Evolutionary conservation across 2,329 filamentous ascomycete species (phyloP).

Genomic region (Polytolypa hystricis): DNA sequence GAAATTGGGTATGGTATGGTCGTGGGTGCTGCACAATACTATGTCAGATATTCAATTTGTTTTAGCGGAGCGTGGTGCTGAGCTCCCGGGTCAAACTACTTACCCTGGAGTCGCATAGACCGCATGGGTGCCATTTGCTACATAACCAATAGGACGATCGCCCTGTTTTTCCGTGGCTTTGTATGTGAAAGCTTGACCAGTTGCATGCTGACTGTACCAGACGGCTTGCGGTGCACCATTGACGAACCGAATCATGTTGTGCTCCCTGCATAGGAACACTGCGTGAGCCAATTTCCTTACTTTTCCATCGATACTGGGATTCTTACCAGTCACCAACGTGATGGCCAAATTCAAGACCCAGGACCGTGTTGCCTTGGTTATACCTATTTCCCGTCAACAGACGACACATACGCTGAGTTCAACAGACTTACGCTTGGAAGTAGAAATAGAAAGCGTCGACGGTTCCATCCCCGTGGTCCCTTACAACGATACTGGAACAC

Average conservation of each 20-base stretch:
- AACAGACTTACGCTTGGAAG: slow-evolving; percentile 41
- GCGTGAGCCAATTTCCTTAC: not conserved
- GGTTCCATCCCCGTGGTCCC: slow-evolving; percentile 41
- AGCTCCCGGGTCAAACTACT: slow-evolving; percentile 3
- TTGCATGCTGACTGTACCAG: slow-evolving; percentile 54
- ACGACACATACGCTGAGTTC: too few species aligned
- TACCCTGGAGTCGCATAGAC: slow-evolving; percentile 49
- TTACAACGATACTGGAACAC: slow-evolving; percentile 45
- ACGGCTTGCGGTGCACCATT: slow-evolving; percentile 44
- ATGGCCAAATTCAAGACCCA: slow-evolving; percentile 42
- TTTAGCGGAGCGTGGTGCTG: not conserved
- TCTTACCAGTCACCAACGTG: slow-evolving; percentile 53
- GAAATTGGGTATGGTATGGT: slow-evolving; percentile 51
- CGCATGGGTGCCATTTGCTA: slow-evolving; percentile 52
- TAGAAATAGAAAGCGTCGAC: slow-evolving; percentile 55
- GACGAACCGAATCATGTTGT: slow-evolving; percentile 55
- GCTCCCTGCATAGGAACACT: slow-evolving; percentile 49
- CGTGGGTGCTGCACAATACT: slow-evolving; percentile 41
- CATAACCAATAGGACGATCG: slow-evolving; percentile 46
- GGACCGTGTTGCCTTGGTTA: slow-evolving; percentile 43
- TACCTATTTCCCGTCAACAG: too few species aligned
- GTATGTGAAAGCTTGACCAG: slow-evolving; percentile 54
- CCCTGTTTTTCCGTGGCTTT: slow-evolving; percentile 42
- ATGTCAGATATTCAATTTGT: not conserved
- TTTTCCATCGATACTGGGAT: not conserved